Conservation (phyloP, 805 yeast genomes). For the Metschnikowia sp. region DNA sequence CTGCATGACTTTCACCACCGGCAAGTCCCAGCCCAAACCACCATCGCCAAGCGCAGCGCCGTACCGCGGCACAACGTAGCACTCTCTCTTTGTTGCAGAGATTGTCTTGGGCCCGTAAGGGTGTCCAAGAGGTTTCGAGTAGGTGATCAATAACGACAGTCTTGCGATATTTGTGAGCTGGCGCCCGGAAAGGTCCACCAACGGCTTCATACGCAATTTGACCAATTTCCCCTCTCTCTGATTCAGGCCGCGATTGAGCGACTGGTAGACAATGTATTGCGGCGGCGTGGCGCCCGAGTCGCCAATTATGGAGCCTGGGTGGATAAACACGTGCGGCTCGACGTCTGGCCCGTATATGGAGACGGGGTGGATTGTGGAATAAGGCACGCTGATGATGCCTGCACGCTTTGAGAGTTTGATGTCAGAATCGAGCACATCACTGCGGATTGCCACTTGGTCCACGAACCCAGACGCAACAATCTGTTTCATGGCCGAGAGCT, state of each 20-base stretch:
- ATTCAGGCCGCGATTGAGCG: constrained; percentile 55
- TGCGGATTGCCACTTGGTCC: constrained; percentile 85
- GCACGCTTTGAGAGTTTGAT: constrained; percentile 56
- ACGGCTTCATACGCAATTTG: constrained; percentile 63
- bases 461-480: constrained; percentile 90
- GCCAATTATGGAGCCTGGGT: constrained; percentile 68
- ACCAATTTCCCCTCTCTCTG: constrained; percentile 38
- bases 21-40: constrained; percentile 85
- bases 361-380: constrained; percentile 53
- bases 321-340: constrained; percentile 68
- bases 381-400: constrained; percentile 59
- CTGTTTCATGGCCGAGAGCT: constrained; percentile 79
- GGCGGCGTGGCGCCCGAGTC: constrained; percentile 71
- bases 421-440: constrained; percentile 68
- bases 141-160: constrained; percentile 66
- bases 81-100: constrained; percentile 67
- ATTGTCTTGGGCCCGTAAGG: constrained; percentile 80
- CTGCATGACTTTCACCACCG: constrained; percentile 74
- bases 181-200: constrained; percentile 71
- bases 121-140: constrained; percentile 88
- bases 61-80: constrained; percentile 86
- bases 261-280: constrained; percentile 67
- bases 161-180: constrained; percentile 79
- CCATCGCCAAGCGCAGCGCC: constrained; percentile 85
- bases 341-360: constrained; percentile 30